Base-by-base conservation (phyloP, 495 filamentous ascomycete genomes). In the Cercophora newfieldiana region DNA sequence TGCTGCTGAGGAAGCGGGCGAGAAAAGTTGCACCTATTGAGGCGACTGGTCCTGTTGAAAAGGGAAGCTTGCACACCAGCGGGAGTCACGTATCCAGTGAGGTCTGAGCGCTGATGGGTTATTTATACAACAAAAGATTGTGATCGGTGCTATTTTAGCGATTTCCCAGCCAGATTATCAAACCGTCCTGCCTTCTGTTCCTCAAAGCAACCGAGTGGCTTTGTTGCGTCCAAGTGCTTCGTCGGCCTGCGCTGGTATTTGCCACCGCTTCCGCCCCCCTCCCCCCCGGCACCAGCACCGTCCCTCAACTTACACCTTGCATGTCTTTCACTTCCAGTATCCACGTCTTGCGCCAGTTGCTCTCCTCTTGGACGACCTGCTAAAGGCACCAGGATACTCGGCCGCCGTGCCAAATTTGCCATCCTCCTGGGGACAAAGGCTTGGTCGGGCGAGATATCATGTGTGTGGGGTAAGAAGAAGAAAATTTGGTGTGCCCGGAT, bases 301-400 rank as follows among this genome's bases (percentile, higher is more conserved):
- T 66, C 59, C 50, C 58, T 63, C 63, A 69, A 37, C 58, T 59
- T 63, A 69, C 66, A n/a, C 58, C 67, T 54, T 44, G 63, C 63
- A 69, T 62, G 51, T 69, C 63, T 58, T 69, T 69, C 6, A 69
- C 59, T 57, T 69, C 58, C 22, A 65, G 51, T 49, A 63, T 57
- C 67, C 59, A 69, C 28, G 37, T 69, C 57, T 51, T 53, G 44
- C 67, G 67, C 67, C 67, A 69, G 67, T 69, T 69, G 31, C 57
- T 66, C 49, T 65, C 58, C 63, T 67, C 65, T 51, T 67, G 58
- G 50, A 67, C 25, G 51, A 67, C 51, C 37, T 63, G 59, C 30
- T 59, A 3, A 29, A 63, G 31, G 59, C 51, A 16, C 59, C 65
- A 63, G 49, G 65, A 67, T 57, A 67, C 31, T 67, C 59, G 21